Conservation (phyloP, 257 asterid species). For the Euphrasia confusa region DNA sequence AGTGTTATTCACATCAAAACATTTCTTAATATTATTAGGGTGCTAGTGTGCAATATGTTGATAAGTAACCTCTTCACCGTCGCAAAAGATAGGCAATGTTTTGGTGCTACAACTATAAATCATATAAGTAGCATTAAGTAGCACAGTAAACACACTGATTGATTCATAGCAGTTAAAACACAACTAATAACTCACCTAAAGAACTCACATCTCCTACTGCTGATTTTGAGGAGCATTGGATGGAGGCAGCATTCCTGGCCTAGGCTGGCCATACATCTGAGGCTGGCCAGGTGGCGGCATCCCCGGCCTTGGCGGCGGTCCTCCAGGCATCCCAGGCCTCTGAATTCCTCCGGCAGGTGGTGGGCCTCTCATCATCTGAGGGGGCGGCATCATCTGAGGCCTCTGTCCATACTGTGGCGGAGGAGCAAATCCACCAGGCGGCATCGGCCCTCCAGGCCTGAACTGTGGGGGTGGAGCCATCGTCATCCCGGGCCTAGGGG, state of each 20-base stretch:
- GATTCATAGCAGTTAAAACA: neutral
- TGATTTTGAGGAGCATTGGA: slow-evolving; percentile 51
- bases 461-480: slow-evolving; percentile 49
- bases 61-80: neutral
- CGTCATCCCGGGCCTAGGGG: slow-evolving; percentile 36
- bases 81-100: neutral
- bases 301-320: slow-evolving; percentile 55
- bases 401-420: slow-evolving; percentile 71
- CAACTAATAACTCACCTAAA: neutral
- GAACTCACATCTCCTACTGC: slow-evolving; percentile 30
- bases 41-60: neutral
- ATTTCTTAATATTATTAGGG: neutral
- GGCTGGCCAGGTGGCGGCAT: slow-evolving; percentile 58
- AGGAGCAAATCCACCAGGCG: slow-evolving; percentile 42
- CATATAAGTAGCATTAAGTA: neutral
- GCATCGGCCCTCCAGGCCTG: slow-evolving; percentile 38
- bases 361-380: slow-evolving; percentile 67
- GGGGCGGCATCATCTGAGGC: slow-evolving; percentile 56
- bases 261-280: slow-evolving; percentile 61
- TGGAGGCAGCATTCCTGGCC: slow-evolving; percentile 86
- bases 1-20: neutral
- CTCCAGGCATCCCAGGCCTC: slow-evolving; percentile 70
- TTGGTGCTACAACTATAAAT: neutral
- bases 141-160: neutral
- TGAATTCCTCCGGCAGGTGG: slow-evolving; percentile 59